Evolutionary conservation across 1,139 yeast genomes (phyloP), one percentile per base, ranked within the genome.

Genomic region (Barnettozyma hawaiiensis): DNA sequence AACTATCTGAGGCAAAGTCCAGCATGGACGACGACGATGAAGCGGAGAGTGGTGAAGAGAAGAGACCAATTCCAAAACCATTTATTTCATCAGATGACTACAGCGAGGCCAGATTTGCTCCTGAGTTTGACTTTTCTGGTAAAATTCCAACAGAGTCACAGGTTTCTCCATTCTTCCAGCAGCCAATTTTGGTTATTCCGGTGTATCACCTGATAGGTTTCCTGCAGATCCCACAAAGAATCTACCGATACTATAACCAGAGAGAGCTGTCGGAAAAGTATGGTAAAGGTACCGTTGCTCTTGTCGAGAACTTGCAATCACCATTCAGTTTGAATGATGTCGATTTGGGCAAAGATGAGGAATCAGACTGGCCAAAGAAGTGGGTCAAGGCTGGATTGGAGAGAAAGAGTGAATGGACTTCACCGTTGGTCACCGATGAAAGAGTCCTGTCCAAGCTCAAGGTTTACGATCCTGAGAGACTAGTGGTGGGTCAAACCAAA

Each of bases 321-420:
- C 75, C 78, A 4, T 85, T 80, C 55, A 72, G 69, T 41, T 59
- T 60, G 40, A 58, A 55, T 5, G 94, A 86, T 54, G 63, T 75
- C 33, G 66, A 70, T 31, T 63, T 74, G 53, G 84, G 81, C 9
- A 63, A 64, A 31, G 78, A 70, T 34, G 98, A 94, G 61, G 97
- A 92, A 60, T 60, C 65, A 15, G 95, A 87, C 53, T 94, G 99
- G 99, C 97, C 97, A 19, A 67, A 69, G 48, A 73, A 75, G 48
- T 94, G 97, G 96, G 84, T 85, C 35, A 73, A 77, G 49, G 73
- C 70, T 49, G 96, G 95, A 15, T 60, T 65, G 39, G 83, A 77
- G 44, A 81, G 78, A 55, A 67, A 75, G 34, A 83, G 95, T 47
- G 97, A 90, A 61, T 92, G 98, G 98, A 81, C 84, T 43, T 81